A percentile compares a stretch with the other conserved stretches of the same genome.
Evolutionary conservation across 2,329 filamentous ascomycete genomes (phyloP).

Genomic region (Davidsoniella australis): DNA sequence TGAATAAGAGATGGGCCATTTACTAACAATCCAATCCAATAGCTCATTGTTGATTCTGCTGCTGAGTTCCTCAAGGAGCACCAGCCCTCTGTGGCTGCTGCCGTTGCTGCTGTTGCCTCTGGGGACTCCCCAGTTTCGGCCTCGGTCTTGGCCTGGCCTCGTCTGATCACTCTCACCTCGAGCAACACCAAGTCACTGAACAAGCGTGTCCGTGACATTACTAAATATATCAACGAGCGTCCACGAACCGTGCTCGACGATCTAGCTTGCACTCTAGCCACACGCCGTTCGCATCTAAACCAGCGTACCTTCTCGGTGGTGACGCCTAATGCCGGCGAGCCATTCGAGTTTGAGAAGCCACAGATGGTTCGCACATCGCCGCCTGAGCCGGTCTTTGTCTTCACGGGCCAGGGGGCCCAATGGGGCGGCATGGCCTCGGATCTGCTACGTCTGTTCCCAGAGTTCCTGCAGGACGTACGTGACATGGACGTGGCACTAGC

Average conservation of each 20-base stretch:
- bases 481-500: conserved; percentile 20
- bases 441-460: conserved; percentile 20
- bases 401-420: conserved; percentile 24
- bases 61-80: not conserved
- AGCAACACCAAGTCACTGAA: not conserved
- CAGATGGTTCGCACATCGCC: conserved; percentile 13
- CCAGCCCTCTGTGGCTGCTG: not conserved
- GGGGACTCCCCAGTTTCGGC: too few species aligned
- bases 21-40: not conserved
- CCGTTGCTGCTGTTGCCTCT: not conserved
- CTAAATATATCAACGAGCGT: not conserved
- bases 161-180: not conserved
- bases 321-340: not conserved
- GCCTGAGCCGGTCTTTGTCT: conserved; percentile 19
- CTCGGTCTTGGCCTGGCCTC: not conserved
- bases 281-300: conserved; percentile 12
- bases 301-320: conserved; percentile 14
- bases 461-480: conserved; percentile 21
- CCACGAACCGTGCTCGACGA: conserved; percentile 6
- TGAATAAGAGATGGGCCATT: conserved; percentile 13
- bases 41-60: conserved; percentile 1
- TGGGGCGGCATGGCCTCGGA: conserved; percentile 22
- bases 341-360: conserved; percentile 1
- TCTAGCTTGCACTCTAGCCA: conserved; percentile 14
- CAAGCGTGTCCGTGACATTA: not conserved